Percentiles rank a stretch among this genome's conserved stretches.
These are phyloP conservation scores for Mucuna pruriens DNA, from an alignment of 306 rosid species.

Conservation along the genomic window DNA sequence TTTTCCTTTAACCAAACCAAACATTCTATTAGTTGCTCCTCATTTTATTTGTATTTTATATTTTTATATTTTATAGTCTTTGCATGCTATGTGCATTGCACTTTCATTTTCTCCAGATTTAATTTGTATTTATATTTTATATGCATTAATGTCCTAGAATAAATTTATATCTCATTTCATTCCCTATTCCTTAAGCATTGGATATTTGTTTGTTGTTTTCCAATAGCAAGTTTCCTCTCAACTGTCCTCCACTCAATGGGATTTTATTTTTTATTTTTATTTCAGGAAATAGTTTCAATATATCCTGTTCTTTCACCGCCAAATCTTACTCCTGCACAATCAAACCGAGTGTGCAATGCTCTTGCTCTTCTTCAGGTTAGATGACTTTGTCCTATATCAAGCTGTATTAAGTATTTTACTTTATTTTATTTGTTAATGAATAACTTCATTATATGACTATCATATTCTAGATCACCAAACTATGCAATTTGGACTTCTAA, in stretches of 20 bases:
- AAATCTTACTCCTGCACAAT: conserved; percentile 84
- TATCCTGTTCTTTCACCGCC: conserved; percentile 97
- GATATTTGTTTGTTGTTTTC: conserved; percentile 26
- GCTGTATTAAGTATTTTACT: conserved; percentile 20
- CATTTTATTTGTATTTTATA: background rate
- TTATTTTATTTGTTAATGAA: conserved; percentile 23
- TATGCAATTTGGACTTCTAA: conserved; percentile 9
- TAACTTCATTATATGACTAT: conserved; percentile 19
- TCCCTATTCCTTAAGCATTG: background rate
- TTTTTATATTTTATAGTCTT: background rate
- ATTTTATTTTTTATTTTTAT: conserved; percentile 33
- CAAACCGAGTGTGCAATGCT: conserved; percentile 97
- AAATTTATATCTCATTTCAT: conserved; percentile 9
- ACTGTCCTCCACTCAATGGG: conserved; percentile 6
- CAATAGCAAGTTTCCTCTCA: background rate
- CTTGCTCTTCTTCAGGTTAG: conserved; percentile 97
- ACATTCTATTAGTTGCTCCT: background rate
- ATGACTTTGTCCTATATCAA: conserved; percentile 24
- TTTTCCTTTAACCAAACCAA: background rate
- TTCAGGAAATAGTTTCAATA: conserved; percentile 93
- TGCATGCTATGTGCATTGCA: background rate
- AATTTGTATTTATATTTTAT: background rate
- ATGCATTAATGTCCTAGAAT: background rate
- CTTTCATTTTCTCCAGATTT: background rate
- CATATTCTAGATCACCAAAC: background rate